A percentile compares a stretch with the other conserved stretches of the same genome.
These are phyloP conservation scores for Tetrahymena malaccensis DNA, from an alignment of 73 alveolate genomes.

Conservation along the genomic window DNA sequence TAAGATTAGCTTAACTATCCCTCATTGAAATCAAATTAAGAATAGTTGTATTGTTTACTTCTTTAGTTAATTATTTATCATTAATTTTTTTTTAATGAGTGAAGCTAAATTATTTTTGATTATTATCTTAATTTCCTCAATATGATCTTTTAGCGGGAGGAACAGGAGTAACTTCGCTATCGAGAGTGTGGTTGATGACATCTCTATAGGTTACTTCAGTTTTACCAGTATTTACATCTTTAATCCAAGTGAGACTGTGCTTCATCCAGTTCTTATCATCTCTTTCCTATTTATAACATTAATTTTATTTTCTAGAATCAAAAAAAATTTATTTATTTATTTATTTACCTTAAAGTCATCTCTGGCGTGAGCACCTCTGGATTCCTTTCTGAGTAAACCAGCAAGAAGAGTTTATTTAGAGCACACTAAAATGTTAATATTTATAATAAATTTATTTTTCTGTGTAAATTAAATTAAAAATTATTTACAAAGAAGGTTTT, in stretches of 20 bases:
- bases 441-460: neutral
- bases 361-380: constrained; percentile 85
- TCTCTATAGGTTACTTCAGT: constrained; percentile 54
- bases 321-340: neutral
- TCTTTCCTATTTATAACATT: constrained; percentile 45
- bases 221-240: constrained; percentile 21
- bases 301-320: neutral
- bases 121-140: constrained; percentile 10
- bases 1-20: neutral
- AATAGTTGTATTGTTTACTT: neutral
- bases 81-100: neutral
- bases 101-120: neutral
- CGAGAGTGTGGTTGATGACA: constrained; percentile 48
- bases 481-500: constrained; percentile 43
- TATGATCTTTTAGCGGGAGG: constrained; percentile 76
- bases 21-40: neutral
- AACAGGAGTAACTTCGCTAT: constrained; percentile 60
- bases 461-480: neutral
- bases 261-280: constrained; percentile 82
- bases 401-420: constrained; percentile 60
- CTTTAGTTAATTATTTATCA: neutral
- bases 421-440: neutral
- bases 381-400: constrained; percentile 71
- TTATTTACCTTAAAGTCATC: constrained; percentile 43
- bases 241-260: constrained; percentile 57